phyloP scores from a whole-genome alignment of 768 basidiomycete species.

The Hygrophorus pudorinus region DNA sequence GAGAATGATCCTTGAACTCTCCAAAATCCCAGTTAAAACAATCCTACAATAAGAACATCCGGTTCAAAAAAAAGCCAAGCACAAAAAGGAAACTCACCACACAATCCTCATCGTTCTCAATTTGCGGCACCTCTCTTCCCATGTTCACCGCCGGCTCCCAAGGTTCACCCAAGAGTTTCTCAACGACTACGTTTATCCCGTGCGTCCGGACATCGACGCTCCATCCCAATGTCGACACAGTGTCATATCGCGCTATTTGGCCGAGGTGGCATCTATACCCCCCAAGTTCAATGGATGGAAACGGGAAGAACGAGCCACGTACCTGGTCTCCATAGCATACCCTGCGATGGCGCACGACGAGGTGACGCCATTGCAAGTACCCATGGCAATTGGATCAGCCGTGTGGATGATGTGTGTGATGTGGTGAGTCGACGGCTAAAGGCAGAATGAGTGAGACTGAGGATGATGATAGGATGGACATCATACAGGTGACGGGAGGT shows the following conservation, averaged over 20 bases:
- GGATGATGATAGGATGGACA: background rate
- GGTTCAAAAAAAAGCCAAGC: background rate
- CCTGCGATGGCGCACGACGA: slow-evolving; percentile 47
- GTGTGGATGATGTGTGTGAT: slow-evolving; percentile 89
- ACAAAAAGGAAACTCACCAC: slow-evolving; percentile 32
- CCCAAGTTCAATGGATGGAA: slow-evolving; percentile 1
- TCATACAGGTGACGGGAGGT: slow-evolving; percentile 78
- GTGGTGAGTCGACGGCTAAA: slow-evolving; percentile 59
- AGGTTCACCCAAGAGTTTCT: slow-evolving; percentile 30
- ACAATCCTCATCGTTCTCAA: slow-evolving; percentile 52
- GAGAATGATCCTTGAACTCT: slow-evolving; percentile 3
- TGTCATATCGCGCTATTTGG: slow-evolving; percentile 75
- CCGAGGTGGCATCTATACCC: slow-evolving; percentile 73
- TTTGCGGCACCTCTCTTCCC: slow-evolving; percentile 32
- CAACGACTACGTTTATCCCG: slow-evolving; percentile 58
- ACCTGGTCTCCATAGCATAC: slow-evolving; percentile 74
- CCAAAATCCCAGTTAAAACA: slow-evolving; percentile 67
- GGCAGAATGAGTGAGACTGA: slow-evolving; percentile 2
- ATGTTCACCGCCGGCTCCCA: slow-evolving; percentile 21
- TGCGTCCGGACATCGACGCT: slow-evolving; percentile 65
- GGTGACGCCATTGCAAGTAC: slow-evolving; percentile 63
- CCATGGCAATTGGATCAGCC: slow-evolving; percentile 89
- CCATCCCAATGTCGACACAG: slow-evolving; percentile 76
- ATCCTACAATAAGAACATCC: slow-evolving; percentile 38
- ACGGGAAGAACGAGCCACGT: slow-evolving; percentile 6